Conservation (phyloP, 164 flowering plant genomes). For the Berberis vulgaris region DNA sequence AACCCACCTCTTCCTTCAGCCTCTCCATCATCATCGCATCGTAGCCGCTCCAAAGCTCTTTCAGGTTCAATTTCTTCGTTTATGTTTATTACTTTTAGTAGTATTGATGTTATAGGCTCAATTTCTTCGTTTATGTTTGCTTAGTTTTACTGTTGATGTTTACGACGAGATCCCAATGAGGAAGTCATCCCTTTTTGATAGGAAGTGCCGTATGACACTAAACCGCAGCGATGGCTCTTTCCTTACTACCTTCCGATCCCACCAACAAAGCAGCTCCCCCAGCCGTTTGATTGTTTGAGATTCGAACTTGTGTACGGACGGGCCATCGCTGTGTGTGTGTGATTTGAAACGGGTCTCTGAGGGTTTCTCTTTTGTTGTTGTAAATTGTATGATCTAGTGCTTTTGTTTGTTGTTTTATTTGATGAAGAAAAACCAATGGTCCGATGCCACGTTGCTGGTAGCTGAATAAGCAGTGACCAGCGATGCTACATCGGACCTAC, state of each 20-base stretch:
- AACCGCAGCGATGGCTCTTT: conserved; percentile 12
- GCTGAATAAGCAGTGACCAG: conserved; percentile 36
- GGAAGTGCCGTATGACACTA: conserved; percentile 54
- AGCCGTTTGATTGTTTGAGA: not conserved
- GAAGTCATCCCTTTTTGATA: conserved; percentile 26
- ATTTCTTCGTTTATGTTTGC: not conserved
- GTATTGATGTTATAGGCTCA: conserved; percentile 12
- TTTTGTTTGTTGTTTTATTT: not conserved
- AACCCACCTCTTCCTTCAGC: too few species aligned
- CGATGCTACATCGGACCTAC: conserved; percentile 48
- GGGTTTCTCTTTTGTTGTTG: conserved; percentile 8
- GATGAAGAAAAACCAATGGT: conserved; percentile 11
- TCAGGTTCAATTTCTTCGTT: too few species aligned
- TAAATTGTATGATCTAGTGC: not conserved
- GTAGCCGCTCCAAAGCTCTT: too few species aligned
- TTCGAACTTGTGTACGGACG: not conserved
- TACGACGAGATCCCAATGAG: conserved; percentile 13
- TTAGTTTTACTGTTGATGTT: not conserved
- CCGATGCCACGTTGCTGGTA: conserved; percentile 62
- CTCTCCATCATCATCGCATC: too few species aligned
- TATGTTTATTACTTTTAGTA: too few species aligned
- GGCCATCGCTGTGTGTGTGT: conserved; percentile 19
- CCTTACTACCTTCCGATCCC: conserved; percentile 9
- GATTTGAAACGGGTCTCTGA: conserved; percentile 41
- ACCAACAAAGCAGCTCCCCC: not conserved